Percentiles rank a stretch among this genome's conserved stretches.
Conservation (phyloP, 176 grass and related monocot species). For the sorghum (Sorghum bicolor) region Sorghum_bicolor_NCBIv3 NC_012871.2:56295001-56295500, state of each 20-base stretch:
- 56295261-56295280: neutral
- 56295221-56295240: neutral
- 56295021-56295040: neutral
- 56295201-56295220: neutral
- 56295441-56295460: slow-evolving; percentile 2
- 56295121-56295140: neutral
- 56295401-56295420: neutral
- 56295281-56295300: neutral
- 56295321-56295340: neutral
- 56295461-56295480: neutral
- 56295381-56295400: neutral
- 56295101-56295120: neutral
- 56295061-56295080: neutral
- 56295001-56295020: neutral
- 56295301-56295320: neutral
- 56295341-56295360: neutral
- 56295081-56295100: neutral
- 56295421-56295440: neutral
- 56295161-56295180: neutral
- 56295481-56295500: neutral
- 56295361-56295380: accelerated
- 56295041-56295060: neutral
- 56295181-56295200: neutral
- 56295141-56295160: slow-evolving; percentile 1
- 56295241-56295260: neutral